phyloP scores from a whole-genome alignment of 805 yeast genomes.

The Starmerella sirachaensis region DNA sequence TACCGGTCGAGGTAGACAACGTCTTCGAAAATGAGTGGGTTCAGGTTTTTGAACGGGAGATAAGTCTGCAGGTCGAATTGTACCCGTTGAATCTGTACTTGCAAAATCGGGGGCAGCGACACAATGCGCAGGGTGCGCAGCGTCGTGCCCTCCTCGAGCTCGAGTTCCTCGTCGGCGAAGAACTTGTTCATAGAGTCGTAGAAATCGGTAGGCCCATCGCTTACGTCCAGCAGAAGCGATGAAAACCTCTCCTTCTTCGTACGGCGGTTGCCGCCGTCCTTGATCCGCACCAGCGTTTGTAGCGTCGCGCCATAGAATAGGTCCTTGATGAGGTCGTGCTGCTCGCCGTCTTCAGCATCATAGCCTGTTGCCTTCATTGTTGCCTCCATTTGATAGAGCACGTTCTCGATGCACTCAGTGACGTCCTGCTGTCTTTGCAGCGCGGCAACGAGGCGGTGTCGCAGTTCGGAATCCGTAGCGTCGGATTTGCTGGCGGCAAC shows the following conservation, averaged over 20 bases:
- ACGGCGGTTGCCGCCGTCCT: constrained; percentile 33
- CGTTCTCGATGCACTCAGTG: constrained; percentile 93
- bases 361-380: constrained; percentile 36
- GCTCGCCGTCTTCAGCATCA: constrained; percentile 48
- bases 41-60: constrained; percentile 69
- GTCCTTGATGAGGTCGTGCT: constrained; percentile 64
- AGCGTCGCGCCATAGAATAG: constrained; percentile 78
- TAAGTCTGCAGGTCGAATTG: constrained; percentile 66
- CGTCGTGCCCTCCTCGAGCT: constrained; percentile 56
- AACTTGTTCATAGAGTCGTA: constrained; percentile 84
- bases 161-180: constrained; percentile 59
- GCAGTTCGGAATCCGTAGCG: constrained; percentile 7
- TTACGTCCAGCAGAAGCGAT: constrained; percentile 71
- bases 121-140: constrained; percentile 61
- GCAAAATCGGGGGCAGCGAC: constrained; percentile 68
- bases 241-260: constrained; percentile 62
- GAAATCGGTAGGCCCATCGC: constrained; percentile 76
- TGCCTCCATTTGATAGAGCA: constrained; percentile 78
- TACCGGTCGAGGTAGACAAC: constrained; percentile 78
- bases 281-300: constrained; percentile 44
- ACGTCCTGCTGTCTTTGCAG: constrained; percentile 77
- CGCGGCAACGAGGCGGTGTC: constrained; percentile 15
- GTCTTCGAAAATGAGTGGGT: constrained; percentile 70
- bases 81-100: constrained; percentile 88
- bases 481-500: constrained; percentile 1